Evolutionary conservation across 2,329 filamentous ascomycete genomes (phyloP).

Genomic region (Epichloe typhina): DNA sequence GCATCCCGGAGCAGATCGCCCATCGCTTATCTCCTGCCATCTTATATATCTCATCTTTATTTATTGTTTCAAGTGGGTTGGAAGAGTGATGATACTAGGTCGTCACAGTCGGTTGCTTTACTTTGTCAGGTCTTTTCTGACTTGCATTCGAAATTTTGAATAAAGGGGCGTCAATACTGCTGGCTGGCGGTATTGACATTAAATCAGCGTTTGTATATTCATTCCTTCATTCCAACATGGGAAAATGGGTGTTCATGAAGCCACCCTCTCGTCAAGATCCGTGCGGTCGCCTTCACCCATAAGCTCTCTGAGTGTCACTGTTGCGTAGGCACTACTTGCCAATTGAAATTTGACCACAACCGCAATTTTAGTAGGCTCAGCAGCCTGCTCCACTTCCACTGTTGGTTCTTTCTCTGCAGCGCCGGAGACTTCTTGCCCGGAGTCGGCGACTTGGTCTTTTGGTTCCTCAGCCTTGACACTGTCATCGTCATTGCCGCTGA

Average conservation of each 20-base stretch:
- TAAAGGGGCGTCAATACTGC: not conserved
- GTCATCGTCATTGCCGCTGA: conserved; percentile 2
- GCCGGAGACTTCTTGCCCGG: conserved; percentile 2
- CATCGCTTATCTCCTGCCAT: not conserved
- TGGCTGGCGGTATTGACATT: conserved; percentile 1
- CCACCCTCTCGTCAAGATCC: conserved; percentile 10
- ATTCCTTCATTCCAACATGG: not conserved
- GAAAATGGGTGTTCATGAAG: not conserved
- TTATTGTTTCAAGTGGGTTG: not conserved
- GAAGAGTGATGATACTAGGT: not conserved
- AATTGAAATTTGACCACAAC: conserved; percentile 65
- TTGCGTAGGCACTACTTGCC: conserved; percentile 70
- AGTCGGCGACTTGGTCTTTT: not conserved
- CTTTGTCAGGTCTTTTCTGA: not conserved
- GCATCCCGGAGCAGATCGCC: not conserved
- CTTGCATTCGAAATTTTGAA: not conserved
- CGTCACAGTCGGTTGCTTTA: not conserved
- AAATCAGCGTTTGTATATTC: not conserved
- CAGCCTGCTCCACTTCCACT: conserved; percentile 11
- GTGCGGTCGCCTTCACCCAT: conserved; percentile 39
- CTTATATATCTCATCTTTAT: not conserved
- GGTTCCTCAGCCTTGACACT: not conserved
- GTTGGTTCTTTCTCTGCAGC: conserved; percentile 11
- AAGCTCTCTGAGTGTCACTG: conserved; percentile 67
- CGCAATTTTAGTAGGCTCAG: conserved; percentile 34